phyloP scores from a whole-genome alignment of 2,329 filamentous ascomycete species.

The Rutstroemia sp. region DNA sequence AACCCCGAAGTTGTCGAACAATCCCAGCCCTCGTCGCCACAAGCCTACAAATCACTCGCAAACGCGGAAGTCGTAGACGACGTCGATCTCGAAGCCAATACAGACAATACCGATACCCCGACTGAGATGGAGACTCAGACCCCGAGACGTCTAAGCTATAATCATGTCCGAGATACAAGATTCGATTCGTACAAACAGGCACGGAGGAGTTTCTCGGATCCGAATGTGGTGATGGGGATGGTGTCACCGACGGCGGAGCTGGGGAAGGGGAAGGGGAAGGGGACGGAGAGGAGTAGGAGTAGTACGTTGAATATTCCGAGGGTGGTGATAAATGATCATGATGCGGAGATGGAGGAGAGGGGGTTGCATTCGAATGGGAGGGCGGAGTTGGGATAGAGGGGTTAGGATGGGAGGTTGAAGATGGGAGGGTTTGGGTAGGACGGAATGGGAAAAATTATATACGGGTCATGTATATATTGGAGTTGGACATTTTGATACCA shows the following conservation, averaged over 20 bases:
- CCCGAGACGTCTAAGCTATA: slow-evolving; percentile 12
- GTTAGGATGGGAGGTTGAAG: neutral
- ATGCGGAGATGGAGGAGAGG: slow-evolving; percentile 4
- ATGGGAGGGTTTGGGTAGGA: neutral
- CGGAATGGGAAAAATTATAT: too few relatives aligned
- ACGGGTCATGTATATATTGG: too few relatives aligned
- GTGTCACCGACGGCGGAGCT: too few relatives aligned
- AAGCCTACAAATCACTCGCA: slow-evolving; percentile 6
- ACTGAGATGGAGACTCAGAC: neutral
- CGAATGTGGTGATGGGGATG: neutral
- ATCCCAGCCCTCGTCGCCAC: neutral
- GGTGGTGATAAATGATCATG: slow-evolving; percentile 19
- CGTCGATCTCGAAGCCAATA: slow-evolving; percentile 1
- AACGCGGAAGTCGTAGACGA: slow-evolving; percentile 4
- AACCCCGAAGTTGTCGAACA: neutral
- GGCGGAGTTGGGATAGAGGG: neutral
- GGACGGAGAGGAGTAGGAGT: neutral
- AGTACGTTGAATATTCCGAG: slow-evolving; percentile 11
- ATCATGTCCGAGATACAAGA: slow-evolving; percentile 16
- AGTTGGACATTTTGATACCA: too few relatives aligned
- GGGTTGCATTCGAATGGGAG: neutral
- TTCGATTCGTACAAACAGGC: slow-evolving; percentile 17
- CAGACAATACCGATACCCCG: neutral
- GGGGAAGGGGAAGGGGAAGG: neutral
- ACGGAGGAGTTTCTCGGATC: slow-evolving; percentile 3